Evolutionary conservation across 169 alveolate species (phyloP).

Genomic region (Plasmodium gaboni): DNA sequence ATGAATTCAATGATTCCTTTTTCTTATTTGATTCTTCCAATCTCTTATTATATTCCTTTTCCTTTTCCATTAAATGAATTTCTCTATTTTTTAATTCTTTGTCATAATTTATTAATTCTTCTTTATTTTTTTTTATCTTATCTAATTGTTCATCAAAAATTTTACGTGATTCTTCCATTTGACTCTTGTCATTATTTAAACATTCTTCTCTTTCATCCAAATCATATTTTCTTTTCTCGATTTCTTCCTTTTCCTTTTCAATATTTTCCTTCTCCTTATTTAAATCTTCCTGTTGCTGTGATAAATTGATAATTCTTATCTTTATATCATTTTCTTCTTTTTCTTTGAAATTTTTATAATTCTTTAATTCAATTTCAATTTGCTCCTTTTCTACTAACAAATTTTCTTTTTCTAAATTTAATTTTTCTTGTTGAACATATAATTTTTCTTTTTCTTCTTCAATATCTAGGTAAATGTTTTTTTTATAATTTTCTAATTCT

Average conservation of each 20-base stretch:
- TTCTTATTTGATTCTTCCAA: constrained; percentile 68
- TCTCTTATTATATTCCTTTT: constrained; percentile 35
- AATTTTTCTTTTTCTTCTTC: constrained; percentile 75
- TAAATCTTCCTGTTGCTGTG: constrained; percentile 72
- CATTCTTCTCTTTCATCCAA: constrained; percentile 56
- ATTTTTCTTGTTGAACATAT: constrained; percentile 63
- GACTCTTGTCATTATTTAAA: constrained; percentile 58
- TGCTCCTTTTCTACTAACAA: constrained; percentile 72
- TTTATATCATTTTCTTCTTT: constrained; percentile 75
- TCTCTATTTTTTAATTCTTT: constrained; percentile 56
- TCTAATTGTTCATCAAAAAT: constrained; percentile 70
- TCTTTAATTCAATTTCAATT: constrained; percentile 72
- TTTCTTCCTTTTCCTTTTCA: constrained; percentile 69
- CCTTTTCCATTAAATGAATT: constrained; percentile 59
- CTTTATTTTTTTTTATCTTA: constrained; percentile 69
- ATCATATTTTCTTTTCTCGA: constrained; percentile 53
- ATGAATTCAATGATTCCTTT: constrained; percentile 34
- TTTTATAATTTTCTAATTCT: constrained; percentile 66
- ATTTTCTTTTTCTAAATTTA: constrained; percentile 72
- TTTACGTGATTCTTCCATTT: constrained; percentile 71
- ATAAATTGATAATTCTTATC: constrained; percentile 58
- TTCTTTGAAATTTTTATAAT: constrained; percentile 68
- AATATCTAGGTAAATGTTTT: constrained; percentile 42
- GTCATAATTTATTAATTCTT: constrained; percentile 57
- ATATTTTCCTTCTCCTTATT: constrained; percentile 64